Evolutionary conservation across 2,329 filamentous ascomycete species (phyloP), one percentile per base, ranked within the genome.

Genomic region (Scedosporium aurantiacum): DNA sequence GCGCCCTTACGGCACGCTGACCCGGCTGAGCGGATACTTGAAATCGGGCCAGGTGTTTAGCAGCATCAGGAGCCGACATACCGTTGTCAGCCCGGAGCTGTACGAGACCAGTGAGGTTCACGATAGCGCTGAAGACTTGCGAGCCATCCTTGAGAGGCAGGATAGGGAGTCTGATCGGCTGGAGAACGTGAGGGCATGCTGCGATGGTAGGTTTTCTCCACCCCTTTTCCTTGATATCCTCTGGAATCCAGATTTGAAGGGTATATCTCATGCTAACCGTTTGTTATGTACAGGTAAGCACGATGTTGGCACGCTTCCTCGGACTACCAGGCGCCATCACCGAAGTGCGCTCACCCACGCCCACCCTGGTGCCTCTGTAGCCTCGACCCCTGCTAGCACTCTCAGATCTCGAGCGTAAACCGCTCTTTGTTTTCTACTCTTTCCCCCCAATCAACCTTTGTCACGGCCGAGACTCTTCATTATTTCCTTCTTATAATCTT

Each of bases 171-270:
- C 87, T 27, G 89, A 92, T 70, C 82, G 87, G 64, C 80, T 97
- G 68, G 93, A 97, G 79, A 97, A 99, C 72, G 94, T 99, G 65
- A 82, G 94, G 70, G 92, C 93, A 63, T 99, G 94, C 77, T 99
- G 94, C 74, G 94, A 97, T 82, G 94, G 92, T 93, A 81, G 83
- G 87, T 78, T 62, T 55, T 23, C n/a, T n/a, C n/a, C 32, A 6
- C 21, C 40, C 57, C 4, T 21, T 16, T 14, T 12, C 37, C 56
- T 10, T 57, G 10, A 10, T 5, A 6, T 32, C 25, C 28, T 41
- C 25, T 37, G 18, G 23, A 32, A 10, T 28, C n/a, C 2, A 32
- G 27, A 6, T 4, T 45, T 40, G 56, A 18, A 25, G 7, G 60
- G 14, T 5, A 12, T 23, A 40, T 27, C 40, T 50, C 18, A 27